Conservation (phyloP, 1,139 yeast species). For the Debaryomyces sp. region DNA sequence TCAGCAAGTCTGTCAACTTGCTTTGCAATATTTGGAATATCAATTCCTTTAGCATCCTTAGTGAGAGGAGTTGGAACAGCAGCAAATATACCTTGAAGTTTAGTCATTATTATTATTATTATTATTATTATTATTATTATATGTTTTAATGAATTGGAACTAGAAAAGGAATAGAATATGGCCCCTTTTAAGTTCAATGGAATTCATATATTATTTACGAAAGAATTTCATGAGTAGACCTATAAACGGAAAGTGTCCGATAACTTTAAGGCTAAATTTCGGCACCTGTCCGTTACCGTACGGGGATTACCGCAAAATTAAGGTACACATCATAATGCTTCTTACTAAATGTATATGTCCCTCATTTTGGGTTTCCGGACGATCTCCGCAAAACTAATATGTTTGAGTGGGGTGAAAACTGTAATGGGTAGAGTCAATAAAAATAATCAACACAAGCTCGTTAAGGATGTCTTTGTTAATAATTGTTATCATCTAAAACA, state of each 20-base stretch:
- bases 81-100: slow-evolving; percentile 16
- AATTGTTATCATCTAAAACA: not conserved
- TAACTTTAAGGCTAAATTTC: no score
- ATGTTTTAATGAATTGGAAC: not conserved
- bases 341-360: not conserved
- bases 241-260: no score
- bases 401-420: not conserved
- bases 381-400: not conserved
- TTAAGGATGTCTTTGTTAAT: not conserved
- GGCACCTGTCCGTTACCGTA: no score
- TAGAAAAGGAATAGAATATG: not conserved
- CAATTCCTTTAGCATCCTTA: slow-evolving; percentile 12
- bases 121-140: not conserved
- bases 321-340: not conserved
- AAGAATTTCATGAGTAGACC: not conserved
- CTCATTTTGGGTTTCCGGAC: not conserved
- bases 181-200: not conserved
- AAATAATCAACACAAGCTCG: not conserved
- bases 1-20: slow-evolving; percentile 16
- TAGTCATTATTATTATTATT: slow-evolving; percentile 2
- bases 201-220: not conserved
- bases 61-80: slow-evolving; percentile 20
- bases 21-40: slow-evolving; percentile 10
- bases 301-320: no score
- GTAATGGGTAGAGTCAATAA: no score